Conservation (phyloP, 139 green algal species). For the Tetraselmis striata region DNA sequence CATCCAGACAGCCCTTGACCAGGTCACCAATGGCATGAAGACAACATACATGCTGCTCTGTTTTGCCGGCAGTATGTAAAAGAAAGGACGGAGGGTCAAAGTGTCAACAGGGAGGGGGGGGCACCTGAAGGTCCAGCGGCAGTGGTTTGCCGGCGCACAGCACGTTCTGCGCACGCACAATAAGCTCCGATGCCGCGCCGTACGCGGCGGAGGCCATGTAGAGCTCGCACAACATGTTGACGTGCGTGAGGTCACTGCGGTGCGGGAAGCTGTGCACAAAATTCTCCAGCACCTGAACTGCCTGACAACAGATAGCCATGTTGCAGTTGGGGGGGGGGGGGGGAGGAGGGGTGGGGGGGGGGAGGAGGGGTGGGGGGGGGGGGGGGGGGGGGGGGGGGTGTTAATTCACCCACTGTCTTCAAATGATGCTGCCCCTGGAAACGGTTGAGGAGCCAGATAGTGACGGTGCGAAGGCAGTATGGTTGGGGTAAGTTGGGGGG, state of each 20-base stretch:
- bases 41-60: too few relatives aligned
- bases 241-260: slow-evolving; percentile 58
- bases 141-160: slow-evolving; percentile 26
- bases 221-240: slow-evolving; percentile 87
- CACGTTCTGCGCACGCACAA: slow-evolving; percentile 36
- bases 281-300: slow-evolving; percentile 22
- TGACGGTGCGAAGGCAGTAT: neutral
- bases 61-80: too few relatives aligned
- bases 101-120: too few relatives aligned
- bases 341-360: too few relatives aligned
- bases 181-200: slow-evolving; percentile 36
- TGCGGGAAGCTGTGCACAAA: slow-evolving; percentile 10
- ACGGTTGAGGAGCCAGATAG: neutral
- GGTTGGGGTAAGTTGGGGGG: neutral
- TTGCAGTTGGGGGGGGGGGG: too few relatives aligned
- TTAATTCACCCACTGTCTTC: too few relatives aligned
- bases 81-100: too few relatives aligned
- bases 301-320: neutral
- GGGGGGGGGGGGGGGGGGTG: too few relatives aligned
- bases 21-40: too few relatives aligned
- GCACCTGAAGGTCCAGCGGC: slow-evolving; percentile 4
- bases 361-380: too few relatives aligned
- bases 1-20: too few relatives aligned
- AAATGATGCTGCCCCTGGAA: too few relatives aligned
- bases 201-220: slow-evolving; percentile 46